Conservation (phyloP, 2,329 filamentous ascomycete genomes). For the Aspergillus arachidicola region DNA sequence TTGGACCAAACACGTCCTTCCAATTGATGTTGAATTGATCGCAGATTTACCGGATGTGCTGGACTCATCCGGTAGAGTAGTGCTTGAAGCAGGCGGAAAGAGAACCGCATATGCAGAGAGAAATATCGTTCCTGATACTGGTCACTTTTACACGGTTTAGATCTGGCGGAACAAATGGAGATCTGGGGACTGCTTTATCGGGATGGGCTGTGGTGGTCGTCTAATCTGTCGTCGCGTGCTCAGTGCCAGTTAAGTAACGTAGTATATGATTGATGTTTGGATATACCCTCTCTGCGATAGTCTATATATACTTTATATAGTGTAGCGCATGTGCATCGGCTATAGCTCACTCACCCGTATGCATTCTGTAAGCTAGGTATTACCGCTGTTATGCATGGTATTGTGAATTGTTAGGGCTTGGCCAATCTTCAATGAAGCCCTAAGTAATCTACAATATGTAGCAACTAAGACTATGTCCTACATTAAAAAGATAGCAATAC, state of each 20-base stretch:
- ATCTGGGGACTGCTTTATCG: too few relatives aligned
- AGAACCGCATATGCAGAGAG: slow-evolving; percentile 20
- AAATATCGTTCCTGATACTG: slow-evolving; percentile 28
- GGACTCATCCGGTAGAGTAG: slow-evolving; percentile 15
- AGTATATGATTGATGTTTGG: slow-evolving; percentile 29
- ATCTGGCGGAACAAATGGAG: slow-evolving; percentile 2
- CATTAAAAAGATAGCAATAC: too few relatives aligned
- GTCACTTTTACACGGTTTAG: slow-evolving; percentile 29
- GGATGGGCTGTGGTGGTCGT: too few relatives aligned
- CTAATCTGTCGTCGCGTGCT: too few relatives aligned
- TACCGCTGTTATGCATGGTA: too few relatives aligned
- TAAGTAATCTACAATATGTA: too few relatives aligned
- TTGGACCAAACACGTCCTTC: slow-evolving; percentile 15
- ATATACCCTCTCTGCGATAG: slow-evolving; percentile 28
- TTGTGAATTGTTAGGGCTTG: too few relatives aligned
- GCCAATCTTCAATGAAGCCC: too few relatives aligned
- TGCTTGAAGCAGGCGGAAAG: slow-evolving; percentile 24
- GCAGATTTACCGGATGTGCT: background rate
- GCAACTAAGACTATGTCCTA: too few relatives aligned
- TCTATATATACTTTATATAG: slow-evolving; percentile 23
- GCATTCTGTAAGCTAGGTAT: background rate
- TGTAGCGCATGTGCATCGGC: slow-evolving; percentile 32
- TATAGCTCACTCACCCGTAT: slow-evolving; percentile 29
- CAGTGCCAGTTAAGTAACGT: slow-evolving; percentile 7
- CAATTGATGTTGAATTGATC: background rate